Conservation (phyloP, 1,284 basidiomycete species). For the Papiliotrema laurentii region DNA sequence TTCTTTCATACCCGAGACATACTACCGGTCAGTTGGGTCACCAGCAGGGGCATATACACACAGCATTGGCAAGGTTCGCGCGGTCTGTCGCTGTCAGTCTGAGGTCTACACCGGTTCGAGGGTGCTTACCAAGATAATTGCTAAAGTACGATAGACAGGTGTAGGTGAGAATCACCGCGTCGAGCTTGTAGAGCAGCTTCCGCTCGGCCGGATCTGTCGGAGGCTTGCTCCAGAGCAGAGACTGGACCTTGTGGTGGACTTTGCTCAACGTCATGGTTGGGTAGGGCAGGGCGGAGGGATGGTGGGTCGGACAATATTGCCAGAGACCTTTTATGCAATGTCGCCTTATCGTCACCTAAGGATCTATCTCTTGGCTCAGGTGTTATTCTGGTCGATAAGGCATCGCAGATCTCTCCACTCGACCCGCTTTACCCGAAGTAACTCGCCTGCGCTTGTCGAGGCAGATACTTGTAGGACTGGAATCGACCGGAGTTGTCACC, state of each 20-base stretch:
- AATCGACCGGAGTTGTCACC: too few relatives aligned
- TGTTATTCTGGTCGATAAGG: not conserved
- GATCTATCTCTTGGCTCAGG: not conserved
- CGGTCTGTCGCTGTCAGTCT: slow-evolving; percentile 18
- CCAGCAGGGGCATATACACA: slow-evolving; percentile 1
- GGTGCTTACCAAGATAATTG: not conserved
- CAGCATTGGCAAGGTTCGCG: slow-evolving; percentile 31
- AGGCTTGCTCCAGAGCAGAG: slow-evolving; percentile 30
- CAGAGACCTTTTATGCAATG: too few relatives aligned
- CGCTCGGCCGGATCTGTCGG: slow-evolving; percentile 27
- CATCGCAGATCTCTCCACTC: not conserved
- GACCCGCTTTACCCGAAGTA: not conserved
- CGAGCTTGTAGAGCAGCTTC: slow-evolving; percentile 34
- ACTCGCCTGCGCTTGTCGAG: not conserved
- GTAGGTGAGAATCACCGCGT: slow-evolving; percentile 34
- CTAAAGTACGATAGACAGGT: slow-evolving; percentile 21
- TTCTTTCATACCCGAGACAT: slow-evolving; percentile 36
- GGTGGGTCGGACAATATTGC: too few relatives aligned
- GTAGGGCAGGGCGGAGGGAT: too few relatives aligned
- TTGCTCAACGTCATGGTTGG: not conserved
- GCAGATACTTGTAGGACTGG: not conserved
- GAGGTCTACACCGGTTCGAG: not conserved
- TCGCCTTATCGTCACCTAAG: too few relatives aligned
- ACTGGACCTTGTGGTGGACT: not conserved
- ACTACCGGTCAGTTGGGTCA: slow-evolving; percentile 5